A percentile compares a stretch with the other conserved stretches of the same genome.
phyloP scores from a whole-genome alignment of 2,329 filamentous ascomycete genomes.

The Penicillium frequentans region DNA sequence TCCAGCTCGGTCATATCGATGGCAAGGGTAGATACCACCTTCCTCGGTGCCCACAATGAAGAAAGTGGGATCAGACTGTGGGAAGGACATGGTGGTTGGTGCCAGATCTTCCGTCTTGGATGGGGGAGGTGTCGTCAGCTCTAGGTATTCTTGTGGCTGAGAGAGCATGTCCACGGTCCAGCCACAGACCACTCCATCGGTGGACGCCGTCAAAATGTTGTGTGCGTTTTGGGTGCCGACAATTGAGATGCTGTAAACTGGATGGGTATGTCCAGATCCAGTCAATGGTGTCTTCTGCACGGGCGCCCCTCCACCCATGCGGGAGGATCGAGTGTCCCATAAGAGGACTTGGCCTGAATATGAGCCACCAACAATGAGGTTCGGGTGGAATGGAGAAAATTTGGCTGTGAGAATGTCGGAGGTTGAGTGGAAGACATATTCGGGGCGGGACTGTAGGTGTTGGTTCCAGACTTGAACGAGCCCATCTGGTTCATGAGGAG shows the following conservation, averaged over 20 bases:
- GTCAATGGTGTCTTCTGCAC: constrained; percentile 96
- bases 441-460: constrained; percentile 88
- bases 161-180: constrained; percentile 99
- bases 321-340: constrained; percentile 92
- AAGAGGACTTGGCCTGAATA: constrained; percentile 96
- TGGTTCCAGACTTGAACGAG: constrained; percentile 96
- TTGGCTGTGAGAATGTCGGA: constrained; percentile 94
- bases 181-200: constrained; percentile 92
- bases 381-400: constrained; percentile 98
- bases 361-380: constrained; percentile 90
- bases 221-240: constrained; percentile 98
- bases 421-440: constrained; percentile 95
- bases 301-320: constrained; percentile 64
- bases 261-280: constrained; percentile 92
- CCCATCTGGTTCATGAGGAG: constrained; percentile 89
- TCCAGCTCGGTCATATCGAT: constrained; percentile 94
- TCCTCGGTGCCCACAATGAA: constrained; percentile 97
- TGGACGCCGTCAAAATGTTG: constrained; percentile 96
- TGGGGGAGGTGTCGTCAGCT: constrained; percentile 80
- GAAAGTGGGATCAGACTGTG: constrained; percentile 91
- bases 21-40: constrained; percentile 92
- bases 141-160: constrained; percentile 90
- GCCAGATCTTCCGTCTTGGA: constrained; percentile 92
- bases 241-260: constrained; percentile 91
- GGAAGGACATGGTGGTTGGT: constrained; percentile 92